Evolutionary conservation across 306 rosid species (phyloP).

Genomic region (Ormosia semicastrata): DNA sequence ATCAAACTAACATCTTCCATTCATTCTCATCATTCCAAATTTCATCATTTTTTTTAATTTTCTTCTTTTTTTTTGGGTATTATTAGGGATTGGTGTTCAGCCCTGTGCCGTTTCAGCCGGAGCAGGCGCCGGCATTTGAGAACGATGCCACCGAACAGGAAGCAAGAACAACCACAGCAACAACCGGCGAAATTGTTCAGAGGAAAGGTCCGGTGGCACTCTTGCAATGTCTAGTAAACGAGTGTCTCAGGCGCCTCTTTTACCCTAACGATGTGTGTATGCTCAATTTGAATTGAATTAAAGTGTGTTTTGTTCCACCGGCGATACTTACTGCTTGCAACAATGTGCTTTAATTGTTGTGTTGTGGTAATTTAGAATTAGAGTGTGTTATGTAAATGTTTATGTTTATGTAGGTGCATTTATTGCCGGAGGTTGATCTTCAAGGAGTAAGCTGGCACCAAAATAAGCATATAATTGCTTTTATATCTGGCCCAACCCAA

Average conservation of each 20-base stretch:
- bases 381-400: background rate
- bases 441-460: constrained; percentile 95
- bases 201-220: constrained; percentile 42
- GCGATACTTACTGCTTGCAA: background rate
- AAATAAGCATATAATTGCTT: constrained; percentile 79
- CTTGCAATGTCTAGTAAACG: constrained; percentile 48
- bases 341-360: background rate
- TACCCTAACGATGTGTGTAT: constrained; percentile 60
- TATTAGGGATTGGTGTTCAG: constrained; percentile 80
- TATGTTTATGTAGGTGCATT: constrained; percentile 55
- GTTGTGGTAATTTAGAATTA: constrained; percentile 1
- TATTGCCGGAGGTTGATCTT: constrained; percentile 78
- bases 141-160: constrained; percentile 37
- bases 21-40: background rate
- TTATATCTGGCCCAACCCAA: constrained; percentile 67
- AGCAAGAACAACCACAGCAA: background rate
- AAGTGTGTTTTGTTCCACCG: background rate
- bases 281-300: background rate
- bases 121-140: constrained; percentile 46
- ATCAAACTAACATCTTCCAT: background rate
- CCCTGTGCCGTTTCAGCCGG: constrained; percentile 71
- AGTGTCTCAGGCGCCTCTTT: constrained; percentile 46
- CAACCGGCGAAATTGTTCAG: constrained; percentile 22
- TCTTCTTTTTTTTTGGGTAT: background rate
- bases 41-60: background rate